phyloP scores from a whole-genome alignment of 495 filamentous ascomycete genomes.

The Penicillium macrosclerotiorum region DNA sequence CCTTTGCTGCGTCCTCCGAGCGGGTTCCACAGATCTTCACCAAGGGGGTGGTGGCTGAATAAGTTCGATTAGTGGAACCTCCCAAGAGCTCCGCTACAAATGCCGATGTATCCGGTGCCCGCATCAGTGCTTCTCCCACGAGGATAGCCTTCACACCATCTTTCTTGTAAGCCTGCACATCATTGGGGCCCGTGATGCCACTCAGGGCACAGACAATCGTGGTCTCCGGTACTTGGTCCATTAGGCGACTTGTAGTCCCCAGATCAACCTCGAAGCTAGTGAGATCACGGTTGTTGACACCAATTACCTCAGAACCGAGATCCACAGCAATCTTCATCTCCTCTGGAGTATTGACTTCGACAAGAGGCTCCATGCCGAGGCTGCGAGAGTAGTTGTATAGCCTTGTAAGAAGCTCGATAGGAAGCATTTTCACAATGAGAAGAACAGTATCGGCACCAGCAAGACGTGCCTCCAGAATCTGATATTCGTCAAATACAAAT shows the following conservation, averaged over 20 bases:
- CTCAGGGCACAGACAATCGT: constrained; percentile 95
- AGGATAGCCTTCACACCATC: constrained; percentile 91
- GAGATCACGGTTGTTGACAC: constrained; percentile 96
- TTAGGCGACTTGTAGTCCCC: constrained; percentile 86
- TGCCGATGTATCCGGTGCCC: constrained; percentile 69
- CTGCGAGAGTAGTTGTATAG: constrained; percentile 86
- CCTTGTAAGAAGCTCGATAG: constrained; percentile 65
- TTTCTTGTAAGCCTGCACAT: constrained; percentile 82
- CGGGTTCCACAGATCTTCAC: constrained; percentile 98
- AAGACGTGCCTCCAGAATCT: constrained; percentile 91
- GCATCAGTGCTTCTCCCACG: constrained; percentile 95
- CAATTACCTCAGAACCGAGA: constrained; percentile 90
- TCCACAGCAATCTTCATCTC: constrained; percentile 88
- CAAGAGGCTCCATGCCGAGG: constrained; percentile 95
- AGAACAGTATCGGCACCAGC: constrained; percentile 94
- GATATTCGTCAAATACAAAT: constrained; percentile 97
- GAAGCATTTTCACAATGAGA: constrained; percentile 98
- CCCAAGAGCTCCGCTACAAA: constrained; percentile 84
- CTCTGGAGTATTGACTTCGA: constrained; percentile 91
- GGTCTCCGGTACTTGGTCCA: constrained; percentile 76
- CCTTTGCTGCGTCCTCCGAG: constrained; percentile 72
- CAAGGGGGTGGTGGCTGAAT: constrained; percentile 43
- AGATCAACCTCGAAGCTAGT: constrained; percentile 96
- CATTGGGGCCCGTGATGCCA: constrained; percentile 87
- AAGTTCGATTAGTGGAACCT: constrained; percentile 35